These are phyloP conservation scores for Filobasidium uniguttulatum DNA, from an alignment of 1,284 basidiomycete species.

Conservation along the genomic window DNA sequence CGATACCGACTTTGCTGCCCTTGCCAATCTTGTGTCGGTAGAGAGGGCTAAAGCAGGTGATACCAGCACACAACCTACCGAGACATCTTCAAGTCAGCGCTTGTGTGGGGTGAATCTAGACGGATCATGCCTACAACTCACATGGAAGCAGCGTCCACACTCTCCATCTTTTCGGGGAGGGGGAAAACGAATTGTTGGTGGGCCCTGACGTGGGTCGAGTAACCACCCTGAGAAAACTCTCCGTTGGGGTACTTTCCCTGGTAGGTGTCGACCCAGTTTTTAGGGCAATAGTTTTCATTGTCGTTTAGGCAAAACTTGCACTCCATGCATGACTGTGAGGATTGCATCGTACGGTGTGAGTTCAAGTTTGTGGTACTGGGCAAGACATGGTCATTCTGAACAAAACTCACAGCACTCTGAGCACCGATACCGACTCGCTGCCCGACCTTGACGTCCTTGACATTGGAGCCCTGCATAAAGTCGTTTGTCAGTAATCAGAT, in stretches of 20 bases:
- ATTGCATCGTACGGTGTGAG: not conserved
- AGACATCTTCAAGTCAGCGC: constrained; percentile 16
- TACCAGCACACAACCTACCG: constrained; percentile 50
- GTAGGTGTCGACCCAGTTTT: constrained; percentile 18
- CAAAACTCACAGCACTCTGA: constrained; percentile 24
- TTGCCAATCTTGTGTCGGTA: constrained; percentile 48
- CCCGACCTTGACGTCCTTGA: constrained; percentile 38
- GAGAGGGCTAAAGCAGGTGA: constrained; percentile 55
- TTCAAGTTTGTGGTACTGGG: not conserved
- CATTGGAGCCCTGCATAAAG: constrained; percentile 32
- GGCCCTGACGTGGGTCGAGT: constrained; percentile 51
- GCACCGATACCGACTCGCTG: constrained; percentile 42
- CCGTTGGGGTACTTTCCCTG: constrained; percentile 44
- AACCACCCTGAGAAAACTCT: constrained; percentile 44
- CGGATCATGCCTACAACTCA: constrained; percentile 9
- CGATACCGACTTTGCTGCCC: constrained; percentile 53
- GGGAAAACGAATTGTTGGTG: constrained; percentile 56
- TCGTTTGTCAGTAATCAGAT: too few species aligned
- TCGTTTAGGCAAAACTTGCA: constrained; percentile 35
- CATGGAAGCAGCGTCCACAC: constrained; percentile 43
- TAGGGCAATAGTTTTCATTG: constrained; percentile 39
- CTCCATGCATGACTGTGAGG: constrained; percentile 27
- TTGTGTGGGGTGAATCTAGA: not conserved
- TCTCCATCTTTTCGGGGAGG: constrained; percentile 48
- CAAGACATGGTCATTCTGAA: too few species aligned